Evolutionary conservation across 2,329 filamentous ascomycete species (phyloP).

Genomic region (Magnaporthiopsis rhizophila): DNA sequence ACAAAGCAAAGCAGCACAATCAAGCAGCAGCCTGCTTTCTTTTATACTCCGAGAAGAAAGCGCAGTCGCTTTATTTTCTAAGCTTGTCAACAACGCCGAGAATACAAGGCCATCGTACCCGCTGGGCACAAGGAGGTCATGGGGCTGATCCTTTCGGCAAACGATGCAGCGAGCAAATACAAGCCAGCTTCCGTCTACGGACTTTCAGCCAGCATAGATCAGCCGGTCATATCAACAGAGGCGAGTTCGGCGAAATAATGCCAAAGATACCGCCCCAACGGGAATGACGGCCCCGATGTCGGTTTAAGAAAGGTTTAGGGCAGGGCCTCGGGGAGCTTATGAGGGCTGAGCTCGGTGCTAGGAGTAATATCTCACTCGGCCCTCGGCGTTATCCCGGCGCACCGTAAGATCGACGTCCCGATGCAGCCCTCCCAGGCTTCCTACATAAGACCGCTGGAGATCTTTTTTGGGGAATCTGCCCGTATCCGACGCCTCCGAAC

Average conservation of each 20-base stretch:
- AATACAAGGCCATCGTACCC: not conserved
- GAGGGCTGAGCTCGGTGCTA: not conserved
- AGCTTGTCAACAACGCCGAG: not conserved
- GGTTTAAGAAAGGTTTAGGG: not conserved
- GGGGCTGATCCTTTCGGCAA: not conserved
- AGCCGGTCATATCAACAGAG: no score
- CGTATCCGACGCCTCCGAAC: not conserved
- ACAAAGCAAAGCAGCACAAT: not conserved
- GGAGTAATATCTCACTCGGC: not conserved
- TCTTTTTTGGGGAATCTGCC: not conserved
- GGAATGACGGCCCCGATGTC: not conserved
- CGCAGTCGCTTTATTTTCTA: not conserved
- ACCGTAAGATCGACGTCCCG: not conserved
- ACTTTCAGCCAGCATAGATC: not conserved
- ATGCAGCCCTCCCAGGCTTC: not conserved
- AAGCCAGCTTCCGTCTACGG: not conserved
- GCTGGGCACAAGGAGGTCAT: not conserved
- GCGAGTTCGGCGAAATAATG: no score
- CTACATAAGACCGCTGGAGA: not conserved
- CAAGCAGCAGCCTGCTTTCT: not conserved
- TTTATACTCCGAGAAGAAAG: not conserved
- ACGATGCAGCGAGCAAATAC: not conserved
- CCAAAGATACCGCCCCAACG: not conserved
- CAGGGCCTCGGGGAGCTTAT: not conserved
- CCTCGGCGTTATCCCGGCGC: not conserved